Evolutionary conservation across 352 stramenopile genomes (phyloP), one percentile per base, ranked within the genome.

Genomic region (Blastocystis sp.): DNA sequence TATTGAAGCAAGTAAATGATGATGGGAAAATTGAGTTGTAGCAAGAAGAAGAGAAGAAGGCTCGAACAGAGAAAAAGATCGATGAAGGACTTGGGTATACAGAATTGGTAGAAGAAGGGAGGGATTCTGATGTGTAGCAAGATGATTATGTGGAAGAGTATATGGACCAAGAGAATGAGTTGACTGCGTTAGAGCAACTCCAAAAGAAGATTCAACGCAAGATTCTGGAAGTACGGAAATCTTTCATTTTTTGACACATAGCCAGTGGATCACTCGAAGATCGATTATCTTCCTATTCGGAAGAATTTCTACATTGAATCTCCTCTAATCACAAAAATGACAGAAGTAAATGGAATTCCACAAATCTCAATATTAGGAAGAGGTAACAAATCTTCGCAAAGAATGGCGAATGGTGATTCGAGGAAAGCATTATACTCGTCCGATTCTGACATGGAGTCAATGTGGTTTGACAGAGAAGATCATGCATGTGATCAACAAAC

Each of bases 241-340:
- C 9, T 16, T 14, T 1, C 6, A 1, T 7, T 7, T 19, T 43
- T 67, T 42, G 27, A 97, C 67, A 94, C 97, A 46, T 95, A 98
- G 88, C 90, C 94, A 0, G 94, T 99, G 6, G 96, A 99, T 89
- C 97, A 99, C 89, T 91, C 90, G 4, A 91, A 93, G 80, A 93
- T 98, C 27, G 93, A 97, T 43, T 99, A 99, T 88, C 89, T 98
- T 16, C 87, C 92, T 9, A 96, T 99, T 88, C 93, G 96, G 63
- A 99, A 99, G 91, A 98, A 98, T 88, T 95, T 99, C 46, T 99
- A 98, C 88, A 94, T 98, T 19, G 93, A 97, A 21, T 96, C 96
- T 16, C 93, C 94, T 58, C 93, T 94, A 52, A 92, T 99, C 77
- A 94, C 94, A 43, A 89, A 91, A 32, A 89, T 98, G 61, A 92